Percentiles rank a stretch among this genome's conserved stretches.
These are phyloP conservation scores for Acrocalymma vagum DNA, from an alignment of 2,329 filamentous ascomycete species.

Conservation along the genomic window DNA sequence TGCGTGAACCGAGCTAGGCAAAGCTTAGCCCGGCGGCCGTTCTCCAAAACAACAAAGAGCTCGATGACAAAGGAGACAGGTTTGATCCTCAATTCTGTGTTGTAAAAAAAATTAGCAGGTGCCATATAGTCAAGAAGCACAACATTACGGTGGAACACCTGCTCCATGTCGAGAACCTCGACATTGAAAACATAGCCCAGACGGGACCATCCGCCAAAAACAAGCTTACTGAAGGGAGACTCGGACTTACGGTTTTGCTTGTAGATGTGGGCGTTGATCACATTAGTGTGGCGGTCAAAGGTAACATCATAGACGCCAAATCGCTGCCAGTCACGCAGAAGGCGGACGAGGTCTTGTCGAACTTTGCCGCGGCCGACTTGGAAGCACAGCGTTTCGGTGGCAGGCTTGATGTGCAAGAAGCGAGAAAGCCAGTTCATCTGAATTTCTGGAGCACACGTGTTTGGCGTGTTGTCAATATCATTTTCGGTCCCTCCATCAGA, in stretches of 20 bases:
- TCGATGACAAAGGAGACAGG: slow-evolving; percentile 89
- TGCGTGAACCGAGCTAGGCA: slow-evolving; percentile 88
- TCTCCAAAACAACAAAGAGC: slow-evolving; percentile 88
- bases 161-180: slow-evolving; percentile 21
- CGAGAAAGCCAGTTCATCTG: slow-evolving; percentile 84
- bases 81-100: slow-evolving; percentile 78
- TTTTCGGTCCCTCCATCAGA: slow-evolving; percentile 43
- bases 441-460: slow-evolving; percentile 48
- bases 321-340: slow-evolving; percentile 80
- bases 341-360: slow-evolving; percentile 76
- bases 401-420: slow-evolving; percentile 89
- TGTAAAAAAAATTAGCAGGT: not conserved
- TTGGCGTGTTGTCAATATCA: slow-evolving; percentile 58
- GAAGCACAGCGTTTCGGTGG: slow-evolving; percentile 78
- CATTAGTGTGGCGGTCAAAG: slow-evolving; percentile 79
- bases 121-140: slow-evolving; percentile 7
- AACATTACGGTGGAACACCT: slow-evolving; percentile 27
- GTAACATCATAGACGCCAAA: slow-evolving; percentile 83
- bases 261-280: slow-evolving; percentile 80
- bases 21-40: slow-evolving; percentile 77
- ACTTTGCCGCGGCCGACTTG: slow-evolving; percentile 74
- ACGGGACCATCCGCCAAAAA: slow-evolving; percentile 25
- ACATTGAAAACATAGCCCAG: slow-evolving; percentile 24
- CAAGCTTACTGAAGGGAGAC: slow-evolving; percentile 10
- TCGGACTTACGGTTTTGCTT: slow-evolving; percentile 76